Evolutionary conservation across 768 basidiomycete genomes (phyloP), one percentile per base, ranked within the genome.

Genomic region (Leccinum pellstonianum): DNA sequence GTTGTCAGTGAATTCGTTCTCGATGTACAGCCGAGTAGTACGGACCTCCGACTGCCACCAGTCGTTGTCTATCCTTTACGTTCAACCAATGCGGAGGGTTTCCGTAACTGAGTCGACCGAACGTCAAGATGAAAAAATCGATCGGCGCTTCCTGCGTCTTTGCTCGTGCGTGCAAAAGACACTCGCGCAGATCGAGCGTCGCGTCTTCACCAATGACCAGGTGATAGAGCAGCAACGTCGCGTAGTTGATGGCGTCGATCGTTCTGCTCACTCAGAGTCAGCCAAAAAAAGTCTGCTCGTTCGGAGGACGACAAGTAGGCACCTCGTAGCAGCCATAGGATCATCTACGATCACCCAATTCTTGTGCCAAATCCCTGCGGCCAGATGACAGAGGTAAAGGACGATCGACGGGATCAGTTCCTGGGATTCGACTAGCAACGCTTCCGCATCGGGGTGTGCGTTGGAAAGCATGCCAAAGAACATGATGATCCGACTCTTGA

Each of bases 71-170:
- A 15, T 73, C 68, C 51, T 76, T 69, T 15, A 59, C 57, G 23
- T 78, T 73, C 33, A 88, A 70, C 85, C 86, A 89, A 48, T 82
- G 78, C 15, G 87, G 87, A 11, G 82, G 76, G 50, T 85, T 86
- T 6, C 87, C 85, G 60, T 84, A 92, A 57, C 86, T 85, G 51
- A 94, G 74, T 61, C 91, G 80, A 41, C 91, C 88, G 56, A 94
- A 82, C 1, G 86, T 83, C n/a, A 91, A 85, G 29, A 86, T 83
- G 67, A 91, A 92, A 68, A 86, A 79, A 64, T 93, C 86, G 12
- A 77, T 77, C 29, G 90, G 72, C 33, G 85, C 86, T 64, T 82
- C 85, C 68, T 87, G 87, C 29, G 78, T 76, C 33, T 83, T 81
- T 52, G 75, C 74, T 12, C 81, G 76, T 15, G 85, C 82, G 46